Base-by-base conservation (phyloP, 805 yeast genomes). In the Grigorovia humatica region DNA sequence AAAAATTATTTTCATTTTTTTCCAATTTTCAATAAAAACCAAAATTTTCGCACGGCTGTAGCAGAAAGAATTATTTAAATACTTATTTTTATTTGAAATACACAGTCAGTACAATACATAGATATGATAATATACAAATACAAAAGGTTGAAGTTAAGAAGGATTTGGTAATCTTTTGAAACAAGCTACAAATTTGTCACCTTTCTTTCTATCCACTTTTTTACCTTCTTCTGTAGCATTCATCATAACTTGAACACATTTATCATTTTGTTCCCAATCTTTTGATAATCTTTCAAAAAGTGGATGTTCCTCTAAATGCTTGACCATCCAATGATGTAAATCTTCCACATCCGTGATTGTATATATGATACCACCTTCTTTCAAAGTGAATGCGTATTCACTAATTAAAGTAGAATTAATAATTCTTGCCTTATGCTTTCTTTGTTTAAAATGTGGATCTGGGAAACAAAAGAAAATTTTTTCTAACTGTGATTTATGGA, bases 391-490 rank as follows among this genome's bases (percentile, higher is more conserved):
- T 2, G 99, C 98, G 66, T 93, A 93, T 68, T 93, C 99, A 30
- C 91, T 78, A 51, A 89, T 74, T 55, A 93, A 72, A 2, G 98
- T 91, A 57, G 82, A 83, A 51, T 99, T 90, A 57, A 93, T 80
- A 63, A 93, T 93, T 73, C 99, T 78, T 7, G 97, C 97, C 75
- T 93, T 93, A 71, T 93, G 99, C 66, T 93, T 93, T 64, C 98
- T 78, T 69, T 88, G 95, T 67, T 93, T 93, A 75, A 93, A 93
- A 69, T 93, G 99, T 8, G 99, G 99, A 69, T 93, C 99, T n/a
- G 99, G 99, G 78, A 93, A 93, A 68, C 99, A 93, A 73, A 93
- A 93, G 72, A 93, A 93, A 79, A 93, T 87, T 74, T 91, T 93
- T 38, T 83, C 80, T 49, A 90, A 72, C 66, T 89, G 97, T 7